Conservation (phyloP, 169 alveolate genomes). For the Toxoplasma gondii region DNA sequence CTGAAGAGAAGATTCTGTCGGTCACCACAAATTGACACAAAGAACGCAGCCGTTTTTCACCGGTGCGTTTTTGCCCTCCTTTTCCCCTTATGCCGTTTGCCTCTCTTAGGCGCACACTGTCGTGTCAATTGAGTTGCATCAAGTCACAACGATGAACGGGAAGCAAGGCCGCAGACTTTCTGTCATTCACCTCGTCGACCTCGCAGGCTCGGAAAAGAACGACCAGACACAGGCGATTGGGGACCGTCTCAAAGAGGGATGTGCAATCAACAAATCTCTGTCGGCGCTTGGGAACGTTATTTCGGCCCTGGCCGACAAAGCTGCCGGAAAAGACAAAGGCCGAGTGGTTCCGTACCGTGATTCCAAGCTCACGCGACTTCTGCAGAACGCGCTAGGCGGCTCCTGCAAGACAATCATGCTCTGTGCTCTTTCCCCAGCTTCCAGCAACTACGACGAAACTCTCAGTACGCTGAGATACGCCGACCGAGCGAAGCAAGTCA, state of each 20-base stretch:
- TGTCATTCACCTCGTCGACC: slow-evolving; percentile 88
- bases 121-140: slow-evolving; percentile 83
- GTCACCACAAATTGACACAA: neutral
- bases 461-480: slow-evolving; percentile 80
- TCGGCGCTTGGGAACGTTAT: slow-evolving; percentile 86
- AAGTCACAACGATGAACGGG: slow-evolving; percentile 69
- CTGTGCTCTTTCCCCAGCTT: slow-evolving; percentile 90
- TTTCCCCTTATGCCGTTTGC: neutral
- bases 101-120: slow-evolving; percentile 84
- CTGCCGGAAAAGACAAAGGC: slow-evolving; percentile 71
- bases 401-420: slow-evolving; percentile 89
- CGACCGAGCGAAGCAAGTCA: slow-evolving; percentile 89
- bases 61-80: neutral
- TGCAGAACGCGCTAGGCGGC: slow-evolving; percentile 92
- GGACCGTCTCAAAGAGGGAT: slow-evolving; percentile 88
- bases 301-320: slow-evolving; percentile 87
- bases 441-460: slow-evolving; percentile 89
- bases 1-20: too few relatives aligned
- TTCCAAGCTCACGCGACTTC: slow-evolving; percentile 87
- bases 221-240: slow-evolving; percentile 81
- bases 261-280: slow-evolving; percentile 86
- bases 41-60: neutral
- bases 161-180: slow-evolving; percentile 80
- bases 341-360: slow-evolving; percentile 87
- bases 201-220: slow-evolving; percentile 87